phyloP scores from a whole-genome alignment of 768 basidiomycete genomes.

The Coprinopsis sp. region DNA sequence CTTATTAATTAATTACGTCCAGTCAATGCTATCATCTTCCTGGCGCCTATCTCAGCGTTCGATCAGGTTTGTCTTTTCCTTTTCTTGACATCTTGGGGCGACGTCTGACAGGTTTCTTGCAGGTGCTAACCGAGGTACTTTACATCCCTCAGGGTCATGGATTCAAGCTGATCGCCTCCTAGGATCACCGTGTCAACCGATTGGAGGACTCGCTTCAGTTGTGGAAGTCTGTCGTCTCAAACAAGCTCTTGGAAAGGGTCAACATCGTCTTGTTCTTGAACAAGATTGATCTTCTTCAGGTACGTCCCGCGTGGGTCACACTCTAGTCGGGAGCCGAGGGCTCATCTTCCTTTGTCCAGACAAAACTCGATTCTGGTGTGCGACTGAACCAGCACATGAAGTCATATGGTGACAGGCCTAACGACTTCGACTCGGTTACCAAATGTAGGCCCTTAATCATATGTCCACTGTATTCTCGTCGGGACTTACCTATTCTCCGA shows the following conservation, averaged over 20 bases:
- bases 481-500: constrained; percentile 5
- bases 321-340: constrained; percentile 4
- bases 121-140: constrained; percentile 66
- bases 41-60: constrained; percentile 84
- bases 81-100: neutral
- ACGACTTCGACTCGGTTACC: constrained; percentile 73
- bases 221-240: constrained; percentile 70
- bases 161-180: constrained; percentile 13
- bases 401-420: constrained; percentile 68
- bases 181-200: constrained; percentile 74
- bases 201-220: constrained; percentile 74
- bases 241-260: constrained; percentile 68
- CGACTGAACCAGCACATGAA: constrained; percentile 64
- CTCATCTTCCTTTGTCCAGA: constrained; percentile 29
- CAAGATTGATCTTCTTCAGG: constrained; percentile 75
- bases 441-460: constrained; percentile 64
- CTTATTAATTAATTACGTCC: constrained; percentile 8
- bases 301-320: constrained; percentile 20
- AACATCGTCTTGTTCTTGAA: constrained; percentile 80
- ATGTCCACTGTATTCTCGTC: constrained; percentile 3
- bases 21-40: constrained; percentile 87
- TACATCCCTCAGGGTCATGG: constrained; percentile 5
- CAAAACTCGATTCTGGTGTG: constrained; percentile 75
- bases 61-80: constrained; percentile 48
- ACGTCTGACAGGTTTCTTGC: constrained; percentile 7